Conservation (phyloP, 805 yeast genomes). For the Sugiyamaella smithiae region DNA sequence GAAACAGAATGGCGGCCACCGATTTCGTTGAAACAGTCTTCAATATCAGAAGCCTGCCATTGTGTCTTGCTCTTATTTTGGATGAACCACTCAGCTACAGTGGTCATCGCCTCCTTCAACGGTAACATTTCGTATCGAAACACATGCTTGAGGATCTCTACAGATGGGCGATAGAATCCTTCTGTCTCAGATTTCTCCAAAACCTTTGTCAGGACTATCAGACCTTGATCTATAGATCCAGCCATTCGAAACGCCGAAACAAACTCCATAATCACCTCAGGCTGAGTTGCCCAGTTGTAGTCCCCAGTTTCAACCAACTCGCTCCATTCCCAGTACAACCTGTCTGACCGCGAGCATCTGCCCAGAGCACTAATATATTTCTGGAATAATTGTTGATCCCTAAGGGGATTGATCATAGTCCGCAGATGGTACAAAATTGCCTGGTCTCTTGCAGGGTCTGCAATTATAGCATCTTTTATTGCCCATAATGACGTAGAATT, state of each 20-base stretch:
- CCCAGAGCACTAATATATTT: slow-evolving; percentile 29
- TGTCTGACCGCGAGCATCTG: slow-evolving; percentile 22
- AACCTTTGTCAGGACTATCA: slow-evolving; percentile 18
- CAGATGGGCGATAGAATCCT: slow-evolving; percentile 12
- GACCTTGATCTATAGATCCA: slow-evolving; percentile 16
- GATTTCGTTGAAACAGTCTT: slow-evolving; percentile 19
- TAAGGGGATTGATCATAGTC: slow-evolving; percentile 15
- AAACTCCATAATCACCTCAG: slow-evolving; percentile 27
- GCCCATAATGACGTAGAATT: slow-evolving; percentile 20
- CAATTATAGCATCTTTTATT: slow-evolving; percentile 20
- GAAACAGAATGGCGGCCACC: slow-evolving; percentile 13
- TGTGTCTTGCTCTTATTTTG: slow-evolving; percentile 13
- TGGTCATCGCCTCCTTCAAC: slow-evolving; percentile 9
- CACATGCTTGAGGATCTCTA: slow-evolving; percentile 16
- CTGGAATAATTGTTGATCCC: slow-evolving; percentile 13
- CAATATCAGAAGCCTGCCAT: slow-evolving; percentile 21
- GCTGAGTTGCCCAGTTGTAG: slow-evolving; percentile 15
- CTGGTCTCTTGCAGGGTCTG: slow-evolving; percentile 21
- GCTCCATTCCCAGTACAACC: slow-evolving; percentile 26
- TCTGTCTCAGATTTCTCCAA: slow-evolving; percentile 18
- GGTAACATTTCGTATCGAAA: slow-evolving; percentile 23
- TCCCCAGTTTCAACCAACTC: slow-evolving; percentile 3
- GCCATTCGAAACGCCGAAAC: slow-evolving; percentile 25
- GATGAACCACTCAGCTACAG: slow-evolving; percentile 20
- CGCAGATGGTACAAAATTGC: slow-evolving; percentile 23